Base-by-base conservation (phyloP, 169 alveolate species). In the Plasmodium malariae region DNA sequence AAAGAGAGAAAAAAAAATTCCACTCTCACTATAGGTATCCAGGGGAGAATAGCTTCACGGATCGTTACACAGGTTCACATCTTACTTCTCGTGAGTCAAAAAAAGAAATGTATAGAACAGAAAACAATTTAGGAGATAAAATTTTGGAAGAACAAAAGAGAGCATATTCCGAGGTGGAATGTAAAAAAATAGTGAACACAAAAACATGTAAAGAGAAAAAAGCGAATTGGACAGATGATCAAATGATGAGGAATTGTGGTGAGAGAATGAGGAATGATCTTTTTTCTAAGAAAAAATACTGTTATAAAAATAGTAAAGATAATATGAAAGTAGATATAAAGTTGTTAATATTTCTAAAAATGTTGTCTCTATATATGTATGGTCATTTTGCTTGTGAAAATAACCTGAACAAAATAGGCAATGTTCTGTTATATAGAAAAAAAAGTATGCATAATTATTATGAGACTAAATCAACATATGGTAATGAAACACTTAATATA, bases 311-410 rank as follows among this genome's bases (percentile, higher is more conserved):
- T 24, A 14, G 26, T 21, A 71, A 21, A 32, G 9, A 62, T 1
- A 11, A 28, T 19, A 55, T 1, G n/a, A 43, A 63, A 30, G 76
- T 54, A 43, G 59, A 76, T 54, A 48, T 21, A 12, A 17, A 28
- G 28, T 62, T 76, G 30, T 45, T 60, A 54, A n/a, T 76, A 32
- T 76, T 60, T 54, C 40, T 76, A 4, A 76, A 76, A 76, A 54
- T 76, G 60, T 32, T 76, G 12, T 76, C 78, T 45, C 26, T 76
- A 43, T 76, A 76, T 62, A 60, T 48, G 63, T 63, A 76, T 63
- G 54, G 78, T 45, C 9, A 76, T 36, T 60, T 67, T 26, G 59
- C 28, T 28, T 28, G 34, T 4, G 40, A 14, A 12, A 73, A 54
- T 14, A 30, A 21, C n/a, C 11, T n/a, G 30, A 17, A 28, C 9